Base-by-base conservation (phyloP, 495 filamentous ascomycete genomes). In the Aspergillus egyptiacus region DNA sequence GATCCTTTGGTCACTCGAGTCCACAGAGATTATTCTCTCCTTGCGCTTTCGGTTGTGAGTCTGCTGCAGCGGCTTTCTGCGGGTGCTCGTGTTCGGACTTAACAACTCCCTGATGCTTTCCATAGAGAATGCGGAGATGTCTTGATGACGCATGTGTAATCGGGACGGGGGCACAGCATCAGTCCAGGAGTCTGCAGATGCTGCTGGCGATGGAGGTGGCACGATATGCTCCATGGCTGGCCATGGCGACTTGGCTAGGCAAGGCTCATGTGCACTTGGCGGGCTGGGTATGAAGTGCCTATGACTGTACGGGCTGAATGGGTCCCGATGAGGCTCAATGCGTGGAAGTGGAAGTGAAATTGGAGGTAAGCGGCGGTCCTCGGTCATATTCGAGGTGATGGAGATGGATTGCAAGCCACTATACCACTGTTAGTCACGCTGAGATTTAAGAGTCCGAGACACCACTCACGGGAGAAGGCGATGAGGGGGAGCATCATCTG, bases 1-100 rank as follows among this genome's bases (percentile, higher is more conserved):
- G 50, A 72, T 69, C 6, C 69, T 62, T 58, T 72, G 69, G 46
- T 70, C 69, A 48, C 71, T 69, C 6, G 55, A 56, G 32, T 72
- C 71, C 2, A 48, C 54, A 7, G 64, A 64, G 41, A 61, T 54
- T 28, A 62, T 44, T 48, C 64, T 70, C n/a, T 61, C 61, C 60
- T 72, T 74, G 43, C 71, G 69, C 61, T 74, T 74, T 11, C 69
- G 69, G 24, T 68, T 69, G 45, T 69, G 72, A 10, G 71, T 59
- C 44, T 74, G 70, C 60, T 74, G 71, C 20, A 74, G 55, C 10
- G 71, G 71, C 1, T 60, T 60, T 55, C 72, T 74, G 41, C 71
- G 68, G 60, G 67, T 72, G 48, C 67, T 67, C 46, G 68, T 69
- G 6, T 65, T 62, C 6, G 70, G 70, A 5, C 61, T 60, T 34